A percentile compares a stretch with the other conserved stretches of the same genome.
Evolutionary conservation across 2,329 filamentous ascomycete species (phyloP).

Genomic region (Lecanoromycetidae sp.): DNA sequence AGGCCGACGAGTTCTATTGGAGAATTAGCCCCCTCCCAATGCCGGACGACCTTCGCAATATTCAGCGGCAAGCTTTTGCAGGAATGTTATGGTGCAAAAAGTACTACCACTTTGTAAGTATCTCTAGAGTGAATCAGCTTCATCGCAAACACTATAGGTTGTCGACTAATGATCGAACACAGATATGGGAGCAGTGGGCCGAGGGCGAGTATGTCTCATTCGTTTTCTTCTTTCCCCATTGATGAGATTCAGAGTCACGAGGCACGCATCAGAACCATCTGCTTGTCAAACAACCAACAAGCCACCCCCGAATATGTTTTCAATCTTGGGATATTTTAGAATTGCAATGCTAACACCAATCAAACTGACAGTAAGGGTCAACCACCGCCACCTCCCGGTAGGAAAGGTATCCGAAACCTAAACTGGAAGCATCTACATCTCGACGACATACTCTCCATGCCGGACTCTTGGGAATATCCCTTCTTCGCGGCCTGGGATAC

Average conservation of each 20-base stretch:
- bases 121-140: too few species aligned
- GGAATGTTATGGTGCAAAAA: conserved; percentile 99
- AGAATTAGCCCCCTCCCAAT: conserved; percentile 86
- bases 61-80: conserved; percentile 85
- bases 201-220: too few species aligned
- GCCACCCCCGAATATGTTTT: too few species aligned
- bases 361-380: conserved; percentile 32
- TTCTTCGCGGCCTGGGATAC: conserved; percentile 96
- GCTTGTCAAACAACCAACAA: too few species aligned
- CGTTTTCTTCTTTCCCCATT: too few species aligned
- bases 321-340: too few species aligned
- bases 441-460: conserved; percentile 94
- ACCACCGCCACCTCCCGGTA: conserved; percentile 68
- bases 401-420: conserved; percentile 71
- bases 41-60: conserved; percentile 84
- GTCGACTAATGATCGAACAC: too few species aligned
- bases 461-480: conserved; percentile 96
- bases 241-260: too few species aligned
- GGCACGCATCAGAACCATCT: too few species aligned
- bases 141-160: too few species aligned
- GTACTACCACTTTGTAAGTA: conserved; percentile 93
- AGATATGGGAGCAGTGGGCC: too few species aligned
- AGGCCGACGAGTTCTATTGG: conserved; percentile 94
- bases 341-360: neutral
- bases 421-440: conserved; percentile 93